A percentile compares a stretch with the other conserved stretches of the same genome.
Evolutionary conservation across 2,329 filamentous ascomycete genomes (phyloP).

Genomic region (Microsporum audouinii): DNA sequence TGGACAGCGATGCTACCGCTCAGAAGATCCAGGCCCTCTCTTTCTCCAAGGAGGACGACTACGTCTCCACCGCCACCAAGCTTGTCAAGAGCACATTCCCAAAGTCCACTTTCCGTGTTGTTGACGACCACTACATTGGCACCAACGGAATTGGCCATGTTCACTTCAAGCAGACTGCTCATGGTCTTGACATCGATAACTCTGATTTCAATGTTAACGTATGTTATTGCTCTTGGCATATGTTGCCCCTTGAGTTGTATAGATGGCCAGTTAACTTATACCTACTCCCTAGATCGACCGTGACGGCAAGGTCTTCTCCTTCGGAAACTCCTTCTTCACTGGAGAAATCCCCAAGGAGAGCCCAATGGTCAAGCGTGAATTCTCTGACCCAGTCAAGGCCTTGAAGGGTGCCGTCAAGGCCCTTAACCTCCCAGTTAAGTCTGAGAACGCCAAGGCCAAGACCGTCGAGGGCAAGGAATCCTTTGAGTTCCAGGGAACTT

Average conservation of each 20-base stretch:
- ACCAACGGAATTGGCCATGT: slow-evolving; percentile 11
- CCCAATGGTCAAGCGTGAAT: slow-evolving; percentile 8
- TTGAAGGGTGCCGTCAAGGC: slow-evolving; percentile 9
- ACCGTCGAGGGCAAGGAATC: slow-evolving; percentile 6
- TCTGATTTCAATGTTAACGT: slow-evolving; percentile 14
- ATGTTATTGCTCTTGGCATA: not conserved
- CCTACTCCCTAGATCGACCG: slow-evolving; percentile 5
- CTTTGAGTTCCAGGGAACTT: slow-evolving; percentile 11
- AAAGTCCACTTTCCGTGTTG: slow-evolving; percentile 8
- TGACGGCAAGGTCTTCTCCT: slow-evolving; percentile 12
- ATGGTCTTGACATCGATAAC: slow-evolving; percentile 12
- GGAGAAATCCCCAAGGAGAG: slow-evolving; percentile 9
- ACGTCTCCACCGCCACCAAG: slow-evolving; percentile 10
- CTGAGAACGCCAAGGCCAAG: slow-evolving; percentile 9
- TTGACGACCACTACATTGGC: slow-evolving; percentile 14
- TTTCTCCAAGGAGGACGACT: slow-evolving; percentile 6
- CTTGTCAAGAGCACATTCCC: slow-evolving; percentile 9
- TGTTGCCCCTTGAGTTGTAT: not conserved
- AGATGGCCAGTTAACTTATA: not conserved
- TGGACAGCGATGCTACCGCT: not conserved
- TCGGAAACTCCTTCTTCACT: slow-evolving; percentile 12
- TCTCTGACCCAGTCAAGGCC: slow-evolving; percentile 9
- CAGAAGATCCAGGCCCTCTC: slow-evolving; percentile 2
- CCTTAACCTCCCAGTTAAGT: slow-evolving; percentile 9
- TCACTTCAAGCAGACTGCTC: slow-evolving; percentile 10